Evolutionary conservation across 176 grass and related monocot genomes (phyloP).

Genomic region (Avena eriantha): DNA sequence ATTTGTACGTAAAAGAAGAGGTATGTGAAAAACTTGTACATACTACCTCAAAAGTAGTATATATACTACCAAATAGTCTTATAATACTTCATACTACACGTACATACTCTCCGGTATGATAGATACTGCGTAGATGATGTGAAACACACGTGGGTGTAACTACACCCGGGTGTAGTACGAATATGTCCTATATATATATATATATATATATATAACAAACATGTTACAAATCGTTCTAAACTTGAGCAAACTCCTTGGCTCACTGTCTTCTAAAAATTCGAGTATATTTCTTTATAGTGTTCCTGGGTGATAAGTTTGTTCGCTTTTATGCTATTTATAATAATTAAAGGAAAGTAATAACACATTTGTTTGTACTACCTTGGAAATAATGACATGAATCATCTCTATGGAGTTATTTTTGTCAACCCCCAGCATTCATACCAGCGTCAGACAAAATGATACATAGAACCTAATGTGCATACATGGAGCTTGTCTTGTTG

Average conservation of each 20-base stretch:
- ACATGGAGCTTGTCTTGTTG: constrained; percentile 14
- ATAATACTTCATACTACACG: too few relatives aligned
- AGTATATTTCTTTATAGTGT: neutral
- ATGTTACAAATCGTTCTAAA: neutral
- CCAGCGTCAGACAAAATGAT: neutral
- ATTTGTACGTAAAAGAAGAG: too few relatives aligned
- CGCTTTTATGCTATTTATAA: constrained; percentile 7
- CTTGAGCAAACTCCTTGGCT: neutral
- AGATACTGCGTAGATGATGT: too few relatives aligned
- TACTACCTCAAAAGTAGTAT: too few relatives aligned
- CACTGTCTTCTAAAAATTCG: constrained; percentile 19
- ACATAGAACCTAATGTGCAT: neutral
- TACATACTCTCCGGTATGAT: too few relatives aligned
- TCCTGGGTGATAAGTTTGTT: constrained; percentile 1
- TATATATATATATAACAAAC: constrained; percentile 19
- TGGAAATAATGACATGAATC: constrained; percentile 13
- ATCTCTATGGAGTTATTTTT: constrained; percentile 5
- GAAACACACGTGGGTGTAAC: too few relatives aligned
- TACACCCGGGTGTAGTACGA: too few relatives aligned
- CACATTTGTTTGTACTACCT: constrained; percentile 17
- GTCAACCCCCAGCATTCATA: neutral
- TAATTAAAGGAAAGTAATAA: constrained; percentile 26
- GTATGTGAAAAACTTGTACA: too few relatives aligned
- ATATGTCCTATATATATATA: constrained; percentile 22
- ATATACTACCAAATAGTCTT: too few relatives aligned